Percentiles rank a stretch among this genome's conserved stretches.
Evolutionary conservation across 495 filamentous ascomycete genomes (phyloP).

Genomic region (Melanomma pulvis-pyrius): DNA sequence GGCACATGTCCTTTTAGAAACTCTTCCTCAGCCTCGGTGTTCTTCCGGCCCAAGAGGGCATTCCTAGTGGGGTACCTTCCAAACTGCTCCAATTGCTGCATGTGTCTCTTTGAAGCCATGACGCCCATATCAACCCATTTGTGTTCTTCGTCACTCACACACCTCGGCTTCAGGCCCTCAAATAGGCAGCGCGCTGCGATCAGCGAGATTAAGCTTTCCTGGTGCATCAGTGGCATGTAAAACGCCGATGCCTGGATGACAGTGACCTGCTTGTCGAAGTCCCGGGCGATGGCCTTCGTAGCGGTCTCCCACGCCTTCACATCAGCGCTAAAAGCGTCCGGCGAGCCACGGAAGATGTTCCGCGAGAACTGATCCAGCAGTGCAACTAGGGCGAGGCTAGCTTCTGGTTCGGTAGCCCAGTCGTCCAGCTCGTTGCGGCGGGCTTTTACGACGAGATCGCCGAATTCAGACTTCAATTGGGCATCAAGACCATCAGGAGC

Average conservation of each 20-base stretch:
- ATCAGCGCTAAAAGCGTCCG: conserved; percentile 2
- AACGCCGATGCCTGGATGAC: conserved; percentile 10
- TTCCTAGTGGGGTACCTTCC: conserved; percentile 6
- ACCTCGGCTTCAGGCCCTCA: not conserved
- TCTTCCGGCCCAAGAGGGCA: conserved; percentile 1
- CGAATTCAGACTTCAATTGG: conserved; percentile 10
- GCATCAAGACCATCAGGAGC: conserved; percentile 3
- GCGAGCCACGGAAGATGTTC: conserved; percentile 7
- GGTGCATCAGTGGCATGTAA: conserved; percentile 1
- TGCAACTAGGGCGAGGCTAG: not conserved
- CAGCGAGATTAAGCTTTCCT: conserved; percentile 8
- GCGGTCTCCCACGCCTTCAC: not conserved
- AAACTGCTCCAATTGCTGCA: conserved; percentile 11
- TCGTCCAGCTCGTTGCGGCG: conserved; percentile 5
- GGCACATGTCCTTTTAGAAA: conserved; percentile 6
- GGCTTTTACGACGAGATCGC: conserved; percentile 3
- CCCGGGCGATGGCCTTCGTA: conserved; percentile 2
- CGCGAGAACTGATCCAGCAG: conserved; percentile 10
- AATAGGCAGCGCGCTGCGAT: conserved; percentile 8
- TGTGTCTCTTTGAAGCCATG: not conserved
- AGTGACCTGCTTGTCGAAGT: conserved; percentile 12
- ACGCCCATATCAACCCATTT: conserved; percentile 1
- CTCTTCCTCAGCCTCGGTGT: not conserved
- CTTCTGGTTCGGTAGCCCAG: not conserved
- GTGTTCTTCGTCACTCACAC: conserved; percentile 9